A percentile compares a stretch with the other conserved stretches of the same genome.
These are phyloP conservation scores for Verticillium nonalfalfae DNA, from an alignment of 2,329 filamentous ascomycete species.

Conservation along the genomic window DNA sequence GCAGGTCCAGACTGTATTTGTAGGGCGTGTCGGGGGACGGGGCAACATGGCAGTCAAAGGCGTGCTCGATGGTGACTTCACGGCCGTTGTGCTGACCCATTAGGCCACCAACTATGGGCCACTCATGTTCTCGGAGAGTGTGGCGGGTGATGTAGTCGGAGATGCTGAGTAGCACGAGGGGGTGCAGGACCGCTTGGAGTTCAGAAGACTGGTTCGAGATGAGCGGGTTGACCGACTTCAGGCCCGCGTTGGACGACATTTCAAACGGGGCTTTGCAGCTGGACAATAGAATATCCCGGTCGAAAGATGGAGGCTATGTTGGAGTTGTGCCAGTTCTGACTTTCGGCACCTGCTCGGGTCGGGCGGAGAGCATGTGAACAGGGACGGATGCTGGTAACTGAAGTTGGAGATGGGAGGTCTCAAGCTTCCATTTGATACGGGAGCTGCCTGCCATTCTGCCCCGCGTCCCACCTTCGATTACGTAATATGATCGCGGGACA, in stretches of 20 bases:
- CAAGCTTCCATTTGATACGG: too few species aligned
- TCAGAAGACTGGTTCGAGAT: conserved; percentile 63
- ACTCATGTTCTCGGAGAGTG: conserved; percentile 66
- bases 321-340: too few species aligned
- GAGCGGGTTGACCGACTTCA: conserved; percentile 44
- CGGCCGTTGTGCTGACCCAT: conserved; percentile 87
- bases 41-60: conserved; percentile 71
- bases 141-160: conserved; percentile 95
- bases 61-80: conserved; percentile 86
- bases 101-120: conserved; percentile 80
- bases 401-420: too few species aligned
- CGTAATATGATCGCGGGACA: too few species aligned
- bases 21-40: conserved; percentile 39
- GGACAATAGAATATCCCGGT: too few species aligned
- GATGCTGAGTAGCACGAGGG: conserved; percentile 90
- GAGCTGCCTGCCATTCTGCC: too few species aligned
- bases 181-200: conserved; percentile 80
- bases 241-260: conserved; percentile 36
- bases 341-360: too few species aligned
- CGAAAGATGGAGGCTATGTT: too few species aligned
- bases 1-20: conserved; percentile 55
- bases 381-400: too few species aligned
- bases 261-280: neutral
- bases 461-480: too few species aligned
- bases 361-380: too few species aligned